Evolutionary conservation across 2,329 filamentous ascomycete genomes (phyloP).

Genomic region (Penicillium aurantiogriseum): DNA sequence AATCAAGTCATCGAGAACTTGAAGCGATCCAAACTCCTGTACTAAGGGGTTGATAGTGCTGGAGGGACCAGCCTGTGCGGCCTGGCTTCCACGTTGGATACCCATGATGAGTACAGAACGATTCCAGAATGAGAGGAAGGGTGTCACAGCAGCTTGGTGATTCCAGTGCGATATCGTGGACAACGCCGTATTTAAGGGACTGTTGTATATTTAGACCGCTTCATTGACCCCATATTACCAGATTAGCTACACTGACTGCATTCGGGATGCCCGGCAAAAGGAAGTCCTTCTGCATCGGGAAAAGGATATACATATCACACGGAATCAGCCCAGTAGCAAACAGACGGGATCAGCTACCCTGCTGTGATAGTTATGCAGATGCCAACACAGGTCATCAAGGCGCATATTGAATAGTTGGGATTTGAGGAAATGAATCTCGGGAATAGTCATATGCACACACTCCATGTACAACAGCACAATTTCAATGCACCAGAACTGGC

Average conservation of each 20-base stretch:
- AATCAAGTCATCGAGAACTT: conserved; percentile 45
- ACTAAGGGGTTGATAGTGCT: conserved; percentile 19
- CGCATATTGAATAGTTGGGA: background rate
- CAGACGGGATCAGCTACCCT: background rate
- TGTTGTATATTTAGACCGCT: background rate
- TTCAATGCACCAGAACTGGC: background rate
- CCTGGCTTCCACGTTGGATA: conserved; percentile 17
- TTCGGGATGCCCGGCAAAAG: conserved; percentile 13
- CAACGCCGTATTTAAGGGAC: conserved; percentile 2
- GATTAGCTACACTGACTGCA: conserved; percentile 11
- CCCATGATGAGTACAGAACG: conserved; percentile 14
- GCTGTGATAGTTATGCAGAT: background rate
- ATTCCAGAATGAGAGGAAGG: background rate
- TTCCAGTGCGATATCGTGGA: background rate
- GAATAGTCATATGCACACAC: background rate
- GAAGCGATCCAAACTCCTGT: conserved; percentile 39
- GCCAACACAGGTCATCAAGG: background rate
- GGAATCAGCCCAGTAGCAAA: background rate
- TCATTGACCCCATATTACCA: background rate
- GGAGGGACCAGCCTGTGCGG: conserved; percentile 10
- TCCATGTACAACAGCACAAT: background rate
- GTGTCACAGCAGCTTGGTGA: background rate
- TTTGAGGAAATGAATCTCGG: background rate
- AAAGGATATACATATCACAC: background rate
- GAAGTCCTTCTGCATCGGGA: conserved; percentile 9